Percentiles rank a stretch among this genome's conserved stretches.
These are phyloP conservation scores for Acer negundo DNA, from an alignment of 345 rosid genomes.

Conservation along the genomic window DNA sequence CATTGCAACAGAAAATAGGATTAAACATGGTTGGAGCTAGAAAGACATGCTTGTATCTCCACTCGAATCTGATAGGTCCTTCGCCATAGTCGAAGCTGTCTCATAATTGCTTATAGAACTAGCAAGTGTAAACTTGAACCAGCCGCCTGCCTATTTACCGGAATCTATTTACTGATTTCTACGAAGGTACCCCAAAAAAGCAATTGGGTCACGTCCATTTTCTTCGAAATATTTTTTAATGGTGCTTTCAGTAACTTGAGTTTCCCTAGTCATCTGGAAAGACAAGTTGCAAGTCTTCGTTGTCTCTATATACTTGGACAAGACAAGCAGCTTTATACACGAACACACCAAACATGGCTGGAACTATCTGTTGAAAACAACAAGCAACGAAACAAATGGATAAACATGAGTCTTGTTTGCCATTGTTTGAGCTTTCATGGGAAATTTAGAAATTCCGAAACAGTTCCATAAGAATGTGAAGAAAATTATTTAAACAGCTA, in stretches of 20 bases:
- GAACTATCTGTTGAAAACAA: slow-evolving; percentile 58
- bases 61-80: background rate
- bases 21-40: background rate
- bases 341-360: slow-evolving; percentile 90
- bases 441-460: background rate
- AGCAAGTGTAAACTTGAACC: background rate
- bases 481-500: slow-evolving; percentile 19
- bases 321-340: slow-evolving; percentile 96
- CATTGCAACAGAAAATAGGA: background rate
- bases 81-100: background rate
- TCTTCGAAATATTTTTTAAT: background rate
- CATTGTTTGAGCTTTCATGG: background rate
- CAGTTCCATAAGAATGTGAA: background rate
- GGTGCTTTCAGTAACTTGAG: slow-evolving; percentile 27
- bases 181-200: background rate
- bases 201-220: background rate
- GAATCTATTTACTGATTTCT: background rate
- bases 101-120: background rate
- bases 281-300: slow-evolving; percentile 69
- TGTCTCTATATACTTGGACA: slow-evolving; percentile 92
- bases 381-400: background rate
- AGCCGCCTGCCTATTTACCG: background rate
- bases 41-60: background rate
- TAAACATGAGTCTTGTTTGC: background rate
- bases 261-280: slow-evolving; percentile 61